These are phyloP conservation scores for Fusarium dimerum DNA, from an alignment of 2,329 filamentous ascomycete genomes.

Conservation along the genomic window DNA sequence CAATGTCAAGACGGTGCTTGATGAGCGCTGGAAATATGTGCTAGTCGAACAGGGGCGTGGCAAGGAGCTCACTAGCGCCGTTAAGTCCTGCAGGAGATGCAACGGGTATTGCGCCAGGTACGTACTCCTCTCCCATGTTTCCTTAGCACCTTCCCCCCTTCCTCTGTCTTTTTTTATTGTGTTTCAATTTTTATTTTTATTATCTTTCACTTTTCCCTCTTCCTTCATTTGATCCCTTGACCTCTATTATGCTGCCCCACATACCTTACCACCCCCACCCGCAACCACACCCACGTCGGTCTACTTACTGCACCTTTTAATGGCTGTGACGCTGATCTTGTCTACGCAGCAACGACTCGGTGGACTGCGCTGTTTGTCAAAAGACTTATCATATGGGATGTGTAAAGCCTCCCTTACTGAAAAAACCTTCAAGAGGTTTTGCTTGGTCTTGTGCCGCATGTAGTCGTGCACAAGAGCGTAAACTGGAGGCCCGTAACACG, in stretches of 20 bases:
- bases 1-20: conserved; percentile 91
- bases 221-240: neutral
- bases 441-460: conserved; percentile 97
- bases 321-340: conserved; percentile 24
- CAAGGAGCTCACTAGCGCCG: conserved; percentile 93
- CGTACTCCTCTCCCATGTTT: conserved; percentile 28
- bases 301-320: neutral
- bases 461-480: conserved; percentile 92
- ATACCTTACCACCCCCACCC: conserved; percentile 13
- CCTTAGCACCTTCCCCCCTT: too few species aligned
- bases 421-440: conserved; percentile 96
- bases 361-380: conserved; percentile 93
- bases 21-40: conserved; percentile 96
- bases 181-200: neutral
- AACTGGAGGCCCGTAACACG: conserved; percentile 85
- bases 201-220: neutral
- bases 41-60: conserved; percentile 90
- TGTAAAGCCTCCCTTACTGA: conserved; percentile 85
- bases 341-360: conserved; percentile 75
- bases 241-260: conserved; percentile 17
- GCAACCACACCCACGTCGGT: too few species aligned
- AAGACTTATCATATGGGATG: conserved; percentile 99
- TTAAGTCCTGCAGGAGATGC: conserved; percentile 95
- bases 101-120: conserved; percentile 88
- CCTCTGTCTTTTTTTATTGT: neutral